Base-by-base conservation (phyloP, 140 eudicot species). In the Ambrosia hybrid region DNA sequence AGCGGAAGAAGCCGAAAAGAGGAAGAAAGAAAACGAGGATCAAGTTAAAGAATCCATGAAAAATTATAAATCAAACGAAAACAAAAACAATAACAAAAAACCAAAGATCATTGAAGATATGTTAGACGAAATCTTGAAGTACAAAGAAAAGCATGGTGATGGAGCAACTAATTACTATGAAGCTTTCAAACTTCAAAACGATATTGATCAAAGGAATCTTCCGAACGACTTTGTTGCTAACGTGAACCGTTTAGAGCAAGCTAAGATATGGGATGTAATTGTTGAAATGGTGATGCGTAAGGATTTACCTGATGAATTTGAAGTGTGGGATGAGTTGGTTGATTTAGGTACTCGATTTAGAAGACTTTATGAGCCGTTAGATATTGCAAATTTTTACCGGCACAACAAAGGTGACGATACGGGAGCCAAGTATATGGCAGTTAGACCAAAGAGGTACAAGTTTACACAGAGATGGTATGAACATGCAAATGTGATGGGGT, bases 301-400 rank as follows among this genome's bases (percentile, higher is more conserved):
- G 9, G 95, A 89, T 55, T 89, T 92, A 9, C 95, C 98, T 6
- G 96, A 92, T 64, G 95, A 82, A 76, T 92, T 92, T 57, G 98
- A 89, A 75, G 82, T 82, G 12, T 53, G 77, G 39, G 41, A 75
- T 51, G 86, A 89, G 38, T 85, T 91, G 91, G 81, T 82, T 30
- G 73, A 68, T 33, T 53, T 84, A 9, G 98, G 86, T 30, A 89
- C 96, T 2, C 38, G 12, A 64, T 87, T 79, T 52, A 70, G 98
- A 58, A 62, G 86, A 39, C 81, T 85, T 3, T 78, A 85, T 4
- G 98, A 92, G 82, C 98, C 98, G 2, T 66, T 92, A 34, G 98
- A 92, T 72, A 85, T 92, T 12, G 92, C 88, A n/a, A 92, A 92
- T 67, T 92, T 87, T 69, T 87, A 92, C 26, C 82, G 93, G 48